Evolutionary conservation across 352 stramenopile genomes (phyloP), one percentile per base, ranked within the genome.

Genomic region (Phytophthora sp.): DNA sequence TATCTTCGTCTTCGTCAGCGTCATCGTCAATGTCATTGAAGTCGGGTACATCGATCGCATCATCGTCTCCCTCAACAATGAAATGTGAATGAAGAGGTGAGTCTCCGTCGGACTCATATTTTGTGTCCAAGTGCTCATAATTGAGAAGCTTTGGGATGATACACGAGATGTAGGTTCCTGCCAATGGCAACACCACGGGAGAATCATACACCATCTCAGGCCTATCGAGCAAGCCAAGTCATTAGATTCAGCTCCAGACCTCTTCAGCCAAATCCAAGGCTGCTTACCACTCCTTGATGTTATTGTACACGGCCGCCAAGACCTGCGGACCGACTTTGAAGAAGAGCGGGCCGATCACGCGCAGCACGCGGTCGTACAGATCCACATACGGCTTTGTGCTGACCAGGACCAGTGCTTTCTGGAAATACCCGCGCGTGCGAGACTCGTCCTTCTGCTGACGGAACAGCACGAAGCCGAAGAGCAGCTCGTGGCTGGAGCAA

Each of bases 401-500:
- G 13, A 96, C 69, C 6, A 94, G 49, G n/a, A 96, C 84, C n/a
- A 96, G 60, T 20, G 88, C 77, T 43, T 91, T 90, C 41, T 96
- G 88, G 45, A 93, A 87, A 72, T 95, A 96, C 7, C 87, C 87
- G 21, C 88, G 82, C 17, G 58, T 87, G 4, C 72, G 74, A 17
- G 68, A 81, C 31, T 76, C 68, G 60, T 95, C 88, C 43, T 88
- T 89, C 46, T 88, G 81, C 51, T 95, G 87, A 1, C 87, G 82
- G 45, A 95, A 96, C 24, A 96, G 76, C 60, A 94, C 87, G 52
- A 94, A 95, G 12, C 87, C 86, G 49, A 89, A 94, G 4, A 93
- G 60, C 34, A 92, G 92, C 26, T 63, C 48, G 26, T 28, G 37
- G 17, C 65, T 75, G 43, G 62, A 55, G 34, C 30, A 60, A 37